A percentile compares a stretch with the other conserved stretches of the same genome.
Evolutionary conservation across 2,329 filamentous ascomycete genomes (phyloP).

Genomic region (Sporothrix variecibatus): DNA sequence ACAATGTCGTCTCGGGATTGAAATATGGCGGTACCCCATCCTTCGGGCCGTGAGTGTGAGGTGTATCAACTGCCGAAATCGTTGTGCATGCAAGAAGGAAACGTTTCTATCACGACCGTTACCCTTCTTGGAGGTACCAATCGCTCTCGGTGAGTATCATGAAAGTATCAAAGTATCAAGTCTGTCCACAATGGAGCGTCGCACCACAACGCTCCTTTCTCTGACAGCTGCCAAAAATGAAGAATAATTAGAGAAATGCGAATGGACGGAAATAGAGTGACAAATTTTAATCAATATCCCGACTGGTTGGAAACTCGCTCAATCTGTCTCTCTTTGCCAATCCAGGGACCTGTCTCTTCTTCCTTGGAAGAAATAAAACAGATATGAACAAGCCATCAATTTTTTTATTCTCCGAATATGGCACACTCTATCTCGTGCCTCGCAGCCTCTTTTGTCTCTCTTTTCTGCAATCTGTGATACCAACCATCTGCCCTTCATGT

Average conservation of each 20-base stretch:
- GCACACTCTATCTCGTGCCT: not conserved
- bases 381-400: not conserved
- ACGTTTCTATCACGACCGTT: not conserved
- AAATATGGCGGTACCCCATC: not conserved
- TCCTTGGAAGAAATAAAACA: not conserved
- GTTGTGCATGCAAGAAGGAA: not conserved
- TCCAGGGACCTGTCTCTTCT: not conserved
- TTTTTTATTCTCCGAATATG: not conserved
- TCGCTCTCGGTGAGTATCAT: not conserved
- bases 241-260: too few relatives aligned
- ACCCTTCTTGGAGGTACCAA: not conserved
- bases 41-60: not conserved
- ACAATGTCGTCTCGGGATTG: not conserved
- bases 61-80: not conserved
- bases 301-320: not conserved
- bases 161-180: not conserved
- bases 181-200: not conserved
- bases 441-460: not conserved
- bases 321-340: not conserved
- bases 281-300: not conserved
- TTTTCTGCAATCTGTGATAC: not conserved
- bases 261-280: not conserved
- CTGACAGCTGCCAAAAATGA: not conserved
- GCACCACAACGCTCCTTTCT: not conserved
- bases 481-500: not conserved